Conservation (phyloP, 2,329 filamentous ascomycete species). For the Zasmidium cellare region DNA sequence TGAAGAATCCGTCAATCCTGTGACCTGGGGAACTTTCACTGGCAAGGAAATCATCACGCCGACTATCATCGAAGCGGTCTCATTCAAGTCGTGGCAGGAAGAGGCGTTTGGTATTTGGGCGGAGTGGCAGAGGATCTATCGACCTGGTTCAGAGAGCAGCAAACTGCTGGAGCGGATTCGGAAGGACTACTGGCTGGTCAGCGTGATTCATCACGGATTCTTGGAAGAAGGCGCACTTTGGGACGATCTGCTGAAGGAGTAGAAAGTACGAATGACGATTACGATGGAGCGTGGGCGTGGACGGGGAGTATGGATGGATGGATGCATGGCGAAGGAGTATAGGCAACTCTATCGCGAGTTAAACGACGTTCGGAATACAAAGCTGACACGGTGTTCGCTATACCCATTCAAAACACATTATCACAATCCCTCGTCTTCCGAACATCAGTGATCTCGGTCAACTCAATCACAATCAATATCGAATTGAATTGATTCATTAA, state of each 20-base stretch:
- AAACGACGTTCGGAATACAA: neutral
- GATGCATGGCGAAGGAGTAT: too few relatives aligned
- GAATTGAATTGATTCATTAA: too few relatives aligned
- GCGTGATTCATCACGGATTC: conserved; percentile 81
- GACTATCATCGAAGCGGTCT: conserved; percentile 94
- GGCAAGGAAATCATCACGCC: conserved; percentile 95
- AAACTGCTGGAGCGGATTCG: conserved; percentile 67
- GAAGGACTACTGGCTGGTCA: conserved; percentile 82
- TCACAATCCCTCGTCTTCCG: neutral
- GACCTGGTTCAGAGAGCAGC: conserved; percentile 68
- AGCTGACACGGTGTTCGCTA: neutral
- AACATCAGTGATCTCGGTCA: too few relatives aligned
- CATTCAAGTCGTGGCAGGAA: conserved; percentile 90
- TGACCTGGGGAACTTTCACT: conserved; percentile 95
- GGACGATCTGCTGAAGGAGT: conserved; percentile 44
- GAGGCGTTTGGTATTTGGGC: conserved; percentile 95
- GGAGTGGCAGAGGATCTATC: conserved; percentile 90
- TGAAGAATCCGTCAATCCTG: conserved; percentile 76
- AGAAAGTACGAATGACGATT: neutral
- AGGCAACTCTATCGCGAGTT: too few relatives aligned
- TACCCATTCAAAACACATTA: neutral
- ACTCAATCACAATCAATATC: too few relatives aligned
- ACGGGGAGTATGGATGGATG: neutral
- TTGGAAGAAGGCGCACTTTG: conserved; percentile 71
- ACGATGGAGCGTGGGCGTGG: neutral